phyloP scores from a whole-genome alignment of 495 filamentous ascomycete genomes.

The Neurospora intermedia region DNA sequence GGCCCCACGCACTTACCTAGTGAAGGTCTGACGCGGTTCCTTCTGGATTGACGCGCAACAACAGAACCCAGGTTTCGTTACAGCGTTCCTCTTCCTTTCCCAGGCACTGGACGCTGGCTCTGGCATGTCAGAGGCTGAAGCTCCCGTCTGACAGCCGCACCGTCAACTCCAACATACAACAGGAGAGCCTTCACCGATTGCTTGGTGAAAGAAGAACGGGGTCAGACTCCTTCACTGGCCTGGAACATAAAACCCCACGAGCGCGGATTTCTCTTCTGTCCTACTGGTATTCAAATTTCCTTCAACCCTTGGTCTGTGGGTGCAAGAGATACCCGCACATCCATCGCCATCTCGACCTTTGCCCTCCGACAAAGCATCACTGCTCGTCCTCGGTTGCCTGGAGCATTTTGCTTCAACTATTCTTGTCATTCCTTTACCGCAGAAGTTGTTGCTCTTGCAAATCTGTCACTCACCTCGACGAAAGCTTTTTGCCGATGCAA shows the following conservation, averaged over 20 bases:
- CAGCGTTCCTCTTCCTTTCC: neutral
- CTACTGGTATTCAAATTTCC: neutral
- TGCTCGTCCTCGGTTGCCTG: neutral
- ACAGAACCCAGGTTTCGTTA: neutral
- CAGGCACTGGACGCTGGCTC: neutral
- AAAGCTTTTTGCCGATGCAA: neutral
- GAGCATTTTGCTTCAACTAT: neutral
- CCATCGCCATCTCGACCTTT: neutral
- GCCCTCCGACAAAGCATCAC: neutral
- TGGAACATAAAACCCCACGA: neutral
- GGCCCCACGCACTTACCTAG: neutral
- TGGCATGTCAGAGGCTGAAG: neutral
- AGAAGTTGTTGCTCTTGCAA: neutral
- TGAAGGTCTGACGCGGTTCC: neutral
- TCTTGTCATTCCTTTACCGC: neutral
- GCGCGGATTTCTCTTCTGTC: neutral
- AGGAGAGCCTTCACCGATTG: neutral
- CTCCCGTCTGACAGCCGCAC: neutral
- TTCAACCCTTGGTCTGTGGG: neutral
- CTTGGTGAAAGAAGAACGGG: neutral
- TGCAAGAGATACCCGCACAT: neutral
- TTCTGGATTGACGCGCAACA: neutral
- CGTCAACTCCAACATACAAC: neutral
- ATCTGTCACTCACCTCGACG: neutral
- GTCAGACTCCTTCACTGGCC: neutral